Conservation (phyloP, 2,329 filamentous ascomycete genomes). For the Fusarium mexicanum region DNA sequence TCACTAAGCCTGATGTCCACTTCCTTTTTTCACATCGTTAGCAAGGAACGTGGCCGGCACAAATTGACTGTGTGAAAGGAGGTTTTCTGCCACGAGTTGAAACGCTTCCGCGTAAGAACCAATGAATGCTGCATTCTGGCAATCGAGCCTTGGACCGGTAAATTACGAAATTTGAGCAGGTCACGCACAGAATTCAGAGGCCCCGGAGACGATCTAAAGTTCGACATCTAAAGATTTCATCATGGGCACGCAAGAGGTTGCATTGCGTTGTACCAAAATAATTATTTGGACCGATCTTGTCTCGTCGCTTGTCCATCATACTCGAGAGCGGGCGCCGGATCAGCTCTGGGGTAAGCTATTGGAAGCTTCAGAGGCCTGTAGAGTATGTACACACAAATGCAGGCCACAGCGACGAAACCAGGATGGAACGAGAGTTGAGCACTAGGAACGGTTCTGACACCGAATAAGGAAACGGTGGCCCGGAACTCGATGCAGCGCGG, state of each 20-base stretch:
- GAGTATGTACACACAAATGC: background rate
- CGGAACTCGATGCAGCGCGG: conserved; percentile 38
- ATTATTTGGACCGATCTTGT: conserved; percentile 38
- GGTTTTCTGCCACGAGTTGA: conserved; percentile 1
- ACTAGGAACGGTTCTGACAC: conserved; percentile 38
- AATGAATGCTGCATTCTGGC: conserved; percentile 2
- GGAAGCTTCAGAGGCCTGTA: conserved; percentile 33
- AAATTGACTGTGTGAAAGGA: background rate
- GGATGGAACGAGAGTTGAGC: conserved; percentile 32
- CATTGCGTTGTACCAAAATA: conserved; percentile 4
- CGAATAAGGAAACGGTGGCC: conserved; percentile 40
- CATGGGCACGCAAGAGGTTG: conserved; percentile 34
- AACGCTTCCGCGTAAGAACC: conserved; percentile 8
- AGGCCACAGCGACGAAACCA: conserved; percentile 34
- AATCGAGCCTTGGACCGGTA: background rate
- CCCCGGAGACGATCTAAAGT: background rate
- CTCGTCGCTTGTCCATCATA: conserved; percentile 9
- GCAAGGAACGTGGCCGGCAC: background rate
- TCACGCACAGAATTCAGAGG: background rate
- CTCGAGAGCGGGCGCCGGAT: conserved; percentile 20
- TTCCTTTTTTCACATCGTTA: background rate
- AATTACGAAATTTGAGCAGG: background rate
- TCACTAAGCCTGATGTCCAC: no score
- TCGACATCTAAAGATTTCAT: conserved; percentile 51
- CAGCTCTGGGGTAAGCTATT: conserved; percentile 29